Conservation (phyloP, 2,329 filamentous ascomycete species). For the Botrytis byssoidea region DNA sequence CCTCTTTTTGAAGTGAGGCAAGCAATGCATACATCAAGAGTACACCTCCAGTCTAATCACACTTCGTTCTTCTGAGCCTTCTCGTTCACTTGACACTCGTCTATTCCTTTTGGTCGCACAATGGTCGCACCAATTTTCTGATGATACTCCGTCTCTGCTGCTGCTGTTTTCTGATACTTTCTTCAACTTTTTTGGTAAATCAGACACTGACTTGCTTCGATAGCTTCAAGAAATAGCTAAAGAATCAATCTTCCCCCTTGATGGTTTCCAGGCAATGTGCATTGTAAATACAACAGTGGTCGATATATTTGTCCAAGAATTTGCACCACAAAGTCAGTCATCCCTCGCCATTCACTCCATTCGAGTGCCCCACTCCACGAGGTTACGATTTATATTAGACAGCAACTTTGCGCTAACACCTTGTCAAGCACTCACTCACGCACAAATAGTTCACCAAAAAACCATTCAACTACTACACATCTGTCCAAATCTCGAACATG, state of each 20-base stretch:
- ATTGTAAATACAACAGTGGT: not conserved
- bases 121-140: not conserved
- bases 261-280: not conserved
- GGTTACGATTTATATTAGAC: not conserved
- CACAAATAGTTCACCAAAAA: not conserved
- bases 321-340: not conserved
- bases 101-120: not conserved
- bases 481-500: not conserved
- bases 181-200: not conserved
- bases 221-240: not conserved
- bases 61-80: not conserved
- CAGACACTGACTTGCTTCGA: not conserved
- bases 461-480: not conserved
- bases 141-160: not conserved
- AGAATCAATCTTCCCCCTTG: not conserved
- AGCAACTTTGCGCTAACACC: not conserved
- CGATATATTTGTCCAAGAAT: not conserved
- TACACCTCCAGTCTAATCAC: not conserved
- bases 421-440: too few relatives aligned
- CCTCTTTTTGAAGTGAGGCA: not conserved
- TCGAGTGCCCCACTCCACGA: too few relatives aligned
- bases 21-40: not conserved
- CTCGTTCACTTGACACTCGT: not conserved
- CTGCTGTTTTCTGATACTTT: not conserved
- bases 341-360: not conserved